Base-by-base conservation (phyloP, 2,329 filamentous ascomycete species). In the Penicillium fuscoglaucum region DNA sequence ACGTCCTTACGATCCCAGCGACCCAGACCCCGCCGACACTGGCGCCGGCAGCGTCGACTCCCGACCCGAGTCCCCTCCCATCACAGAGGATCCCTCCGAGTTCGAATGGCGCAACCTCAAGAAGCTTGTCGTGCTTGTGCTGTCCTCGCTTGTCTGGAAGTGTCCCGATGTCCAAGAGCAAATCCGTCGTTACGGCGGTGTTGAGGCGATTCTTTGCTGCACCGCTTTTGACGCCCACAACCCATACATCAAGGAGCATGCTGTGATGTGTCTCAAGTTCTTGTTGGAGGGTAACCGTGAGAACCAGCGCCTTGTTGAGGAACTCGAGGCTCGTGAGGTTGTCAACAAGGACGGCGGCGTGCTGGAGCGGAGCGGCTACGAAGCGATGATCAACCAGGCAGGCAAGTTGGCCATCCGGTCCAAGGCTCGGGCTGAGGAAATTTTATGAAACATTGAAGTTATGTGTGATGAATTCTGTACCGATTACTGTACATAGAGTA, bases 201-300 rank as follows among this genome's bases (percentile, higher is more conserved):
- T 98, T 44, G 90, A 96, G 65, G 88, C 90, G 0, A 83, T 98
- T 21, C 84, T 97, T 17, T 92, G 92, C 69, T 96, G 92, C 75
- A 97, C 92, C 68, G 85, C 87, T 33, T 95, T 95, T 71, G 93
- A 98, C 71, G 91, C 93, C 66, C 87, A 96, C 76, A 97, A 97
- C 70, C 91, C 92, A 0, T 97, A 93, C 71, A 93, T 96, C 62
- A 91, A 93, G 68, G 93, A 98, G 74, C 90, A 93, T 63, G 90
- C 91, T 3, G 91, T 93, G 50, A 87, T 96, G 72, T 93, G 90
- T 65, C 82, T 96, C n/a, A 93, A 93, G 71, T 96, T 85, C 66
- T 69, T 84, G 21, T 76, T 85, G 7, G 83, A 85, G 58, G 75
- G 76, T 1, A 82, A 81, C 55, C 69, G 72, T 13, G 79, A 80